Evolutionary conservation across 2,329 filamentous ascomycete genomes (phyloP), one percentile per base, ranked within the genome.

Genomic region (Orbilia blumenaviensis): DNA sequence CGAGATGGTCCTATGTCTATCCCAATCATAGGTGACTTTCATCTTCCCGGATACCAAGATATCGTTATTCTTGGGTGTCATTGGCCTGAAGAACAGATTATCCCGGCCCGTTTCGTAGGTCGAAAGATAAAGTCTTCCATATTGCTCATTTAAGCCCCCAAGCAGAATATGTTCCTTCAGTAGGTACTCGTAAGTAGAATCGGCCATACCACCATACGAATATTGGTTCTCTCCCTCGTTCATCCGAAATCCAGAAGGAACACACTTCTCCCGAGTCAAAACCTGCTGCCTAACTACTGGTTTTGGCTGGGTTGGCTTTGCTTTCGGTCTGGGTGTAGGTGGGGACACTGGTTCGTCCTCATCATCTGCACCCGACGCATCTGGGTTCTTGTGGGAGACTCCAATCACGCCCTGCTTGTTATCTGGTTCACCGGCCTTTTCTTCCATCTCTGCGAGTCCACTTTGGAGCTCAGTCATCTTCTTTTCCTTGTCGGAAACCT

Each of bases 51-150:
- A 88, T 76, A 95, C 89, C 1, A 95, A 86, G n/a, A 95, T 87
- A 74, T 94, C 88, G 61, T 87, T 87, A 63, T 88, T 85, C 29
- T 88, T 87, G 5, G 89, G 87, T 18, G 89, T 87, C 88, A 95
- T 91, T 0, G 93, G 93, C 3, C 90, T 87, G 83, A 89, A 96
- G 69, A 96, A 88, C 8, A 96, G 86, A 82, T 91, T 87, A 78
- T 92, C 86, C 78, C 91, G 91, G 36, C 90, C 88, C 0, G 89
- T 89, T 3, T 90, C 87, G 29, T 90, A 87, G 2, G 89, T 87
- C 68, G 87, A 88, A 71, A 90, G 86, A 81, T 96, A 93, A 83
- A 96, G 87, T 18, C 86, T 87, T 76, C 86, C 85, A 82, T 96
- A 96, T 81, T 93, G 82, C 1, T 91, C 29, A 77, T 90, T 88